Conservation (phyloP, 306 rosid genomes). For the Macrotyloma uniflorum region DNA sequence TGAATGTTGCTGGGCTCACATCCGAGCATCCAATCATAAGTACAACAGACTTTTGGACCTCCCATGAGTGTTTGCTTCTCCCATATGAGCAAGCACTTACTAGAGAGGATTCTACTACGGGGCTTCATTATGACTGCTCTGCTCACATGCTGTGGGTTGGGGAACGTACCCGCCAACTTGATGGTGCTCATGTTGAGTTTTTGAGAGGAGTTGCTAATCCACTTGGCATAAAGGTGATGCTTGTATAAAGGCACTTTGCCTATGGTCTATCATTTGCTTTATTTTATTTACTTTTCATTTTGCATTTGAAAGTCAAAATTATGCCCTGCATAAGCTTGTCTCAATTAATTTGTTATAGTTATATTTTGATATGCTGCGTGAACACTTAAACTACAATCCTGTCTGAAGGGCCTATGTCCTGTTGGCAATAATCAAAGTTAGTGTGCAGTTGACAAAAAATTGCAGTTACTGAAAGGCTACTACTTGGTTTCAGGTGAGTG, state of each 20-base stretch:
- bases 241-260: not conserved
- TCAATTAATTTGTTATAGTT: not conserved
- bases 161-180: conserved; percentile 65
- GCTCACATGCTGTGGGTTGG: conserved; percentile 71
- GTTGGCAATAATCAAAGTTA: not conserved
- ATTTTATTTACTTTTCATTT: not conserved
- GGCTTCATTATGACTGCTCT: conserved; percentile 60
- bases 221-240: conserved; percentile 59
- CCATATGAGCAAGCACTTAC: conserved; percentile 63
- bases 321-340: conserved; percentile 14
- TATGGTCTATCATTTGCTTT: conserved; percentile 1
- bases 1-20: conserved; percentile 54
- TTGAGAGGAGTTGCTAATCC: conserved; percentile 64
- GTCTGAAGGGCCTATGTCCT: conserved; percentile 11
- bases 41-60: conserved; percentile 65
- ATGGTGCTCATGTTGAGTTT: conserved; percentile 67
- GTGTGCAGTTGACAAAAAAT: not conserved
- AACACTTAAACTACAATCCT: not conserved
- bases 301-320: conserved; percentile 5
- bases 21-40: conserved; percentile 56
- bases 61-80: conserved; percentile 62
- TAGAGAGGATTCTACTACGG: conserved; percentile 60
- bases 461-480: conserved; percentile 22
- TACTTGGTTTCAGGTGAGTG: conserved; percentile 58
- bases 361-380: not conserved